Evolutionary conservation across 2,329 filamentous ascomycete species (phyloP).

Genomic region (Aquanectria penicillioides): DNA sequence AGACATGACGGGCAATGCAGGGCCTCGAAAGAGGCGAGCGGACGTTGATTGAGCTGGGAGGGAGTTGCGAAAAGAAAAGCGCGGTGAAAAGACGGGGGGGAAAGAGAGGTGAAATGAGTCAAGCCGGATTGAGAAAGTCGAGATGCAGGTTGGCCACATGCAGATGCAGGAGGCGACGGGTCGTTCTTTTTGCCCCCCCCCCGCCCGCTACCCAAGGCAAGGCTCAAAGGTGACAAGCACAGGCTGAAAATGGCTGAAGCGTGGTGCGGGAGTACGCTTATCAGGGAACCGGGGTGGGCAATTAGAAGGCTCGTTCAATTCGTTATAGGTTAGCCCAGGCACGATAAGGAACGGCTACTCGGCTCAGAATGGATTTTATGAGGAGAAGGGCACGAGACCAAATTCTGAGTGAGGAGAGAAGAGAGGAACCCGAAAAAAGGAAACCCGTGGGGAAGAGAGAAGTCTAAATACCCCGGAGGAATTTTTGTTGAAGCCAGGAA

Average conservation of each 20-base stretch:
- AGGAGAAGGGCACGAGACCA: slow-evolving; percentile 14
- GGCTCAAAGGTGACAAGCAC: too few relatives aligned
- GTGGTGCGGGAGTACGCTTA: slow-evolving; percentile 35
- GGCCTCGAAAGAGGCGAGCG: slow-evolving; percentile 1
- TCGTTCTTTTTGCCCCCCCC: slow-evolving; percentile 32
- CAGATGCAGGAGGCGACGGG: slow-evolving; percentile 38
- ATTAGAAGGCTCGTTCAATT: slow-evolving; percentile 6
- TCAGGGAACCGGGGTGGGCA: slow-evolving; percentile 29
- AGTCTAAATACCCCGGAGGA: too few relatives aligned
- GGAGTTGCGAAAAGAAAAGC: background rate
- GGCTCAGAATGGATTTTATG: slow-evolving; percentile 2
- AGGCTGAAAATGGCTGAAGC: slow-evolving; percentile 7
- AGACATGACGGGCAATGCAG: slow-evolving; percentile 38
- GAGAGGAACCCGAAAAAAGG: too few relatives aligned
- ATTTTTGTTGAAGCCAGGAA: too few relatives aligned
- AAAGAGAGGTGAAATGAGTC: slow-evolving; percentile 23
- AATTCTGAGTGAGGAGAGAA: background rate
- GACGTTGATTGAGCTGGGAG: background rate
- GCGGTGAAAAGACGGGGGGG: slow-evolving; percentile 14
- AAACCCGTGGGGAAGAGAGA: background rate
- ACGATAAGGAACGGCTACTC: slow-evolving; percentile 24
- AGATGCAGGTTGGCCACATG: slow-evolving; percentile 30
- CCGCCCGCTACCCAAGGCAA: background rate
- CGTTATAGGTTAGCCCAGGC: slow-evolving; percentile 10
- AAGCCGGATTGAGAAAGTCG: slow-evolving; percentile 22